These are phyloP conservation scores for Leishmania guyanensis DNA, from an alignment of 208 protist species.

Conservation along the genomic window DNA sequence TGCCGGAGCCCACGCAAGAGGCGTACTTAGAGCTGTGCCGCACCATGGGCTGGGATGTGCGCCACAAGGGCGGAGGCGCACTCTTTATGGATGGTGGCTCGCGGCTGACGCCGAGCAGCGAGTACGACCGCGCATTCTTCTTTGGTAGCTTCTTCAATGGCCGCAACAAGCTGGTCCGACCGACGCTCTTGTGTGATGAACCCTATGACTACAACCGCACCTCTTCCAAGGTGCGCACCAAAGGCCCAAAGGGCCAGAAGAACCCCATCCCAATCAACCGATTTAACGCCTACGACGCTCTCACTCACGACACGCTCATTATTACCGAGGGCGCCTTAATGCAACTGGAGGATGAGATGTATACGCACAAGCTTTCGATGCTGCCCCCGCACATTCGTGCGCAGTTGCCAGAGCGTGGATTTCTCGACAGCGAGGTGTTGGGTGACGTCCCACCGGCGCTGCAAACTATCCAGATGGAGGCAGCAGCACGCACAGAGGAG, in stretches of 20 bases:
- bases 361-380: slow-evolving; percentile 78
- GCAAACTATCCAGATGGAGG: slow-evolving; percentile 84
- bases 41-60: slow-evolving; percentile 88
- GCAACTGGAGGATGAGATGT: slow-evolving; percentile 91
- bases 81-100: slow-evolving; percentile 93
- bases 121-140: slow-evolving; percentile 90
- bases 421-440: slow-evolving; percentile 67
- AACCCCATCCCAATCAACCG: slow-evolving; percentile 92
- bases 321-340: slow-evolving; percentile 89
- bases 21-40: slow-evolving; percentile 82
- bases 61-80: slow-evolving; percentile 86
- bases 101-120: slow-evolving; percentile 78
- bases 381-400: slow-evolving; percentile 90
- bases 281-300: slow-evolving; percentile 90
- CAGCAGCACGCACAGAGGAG: slow-evolving; percentile 86
- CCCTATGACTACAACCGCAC: slow-evolving; percentile 89
- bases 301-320: slow-evolving; percentile 84
- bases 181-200: slow-evolving; percentile 86
- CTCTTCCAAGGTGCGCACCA: slow-evolving; percentile 68
- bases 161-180: slow-evolving; percentile 88
- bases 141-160: slow-evolving; percentile 93
- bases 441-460: slow-evolving; percentile 71
- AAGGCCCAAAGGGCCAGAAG: slow-evolving; percentile 88
- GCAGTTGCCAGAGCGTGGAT: slow-evolving; percentile 78
- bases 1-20: slow-evolving; percentile 81